Percentiles rank a stretch among this genome's conserved stretches.
These are phyloP conservation scores for Neoboletus subvelutipes DNA, from an alignment of 768 basidiomycete genomes.

Conservation along the genomic window DNA sequence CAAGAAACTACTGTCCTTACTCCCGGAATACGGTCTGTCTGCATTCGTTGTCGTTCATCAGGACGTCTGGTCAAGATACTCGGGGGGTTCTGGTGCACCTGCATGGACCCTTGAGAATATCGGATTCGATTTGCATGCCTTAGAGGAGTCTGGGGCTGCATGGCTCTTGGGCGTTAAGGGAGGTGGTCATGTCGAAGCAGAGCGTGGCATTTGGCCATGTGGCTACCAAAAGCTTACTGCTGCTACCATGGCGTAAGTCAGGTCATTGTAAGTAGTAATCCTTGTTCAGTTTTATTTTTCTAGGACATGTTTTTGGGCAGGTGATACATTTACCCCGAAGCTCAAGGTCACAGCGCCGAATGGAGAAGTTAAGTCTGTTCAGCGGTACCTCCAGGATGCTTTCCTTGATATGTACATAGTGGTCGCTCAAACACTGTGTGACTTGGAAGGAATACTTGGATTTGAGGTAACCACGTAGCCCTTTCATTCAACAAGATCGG, in stretches of 20 bases:
- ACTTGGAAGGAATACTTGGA: conserved; percentile 78
- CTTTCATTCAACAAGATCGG: neutral
- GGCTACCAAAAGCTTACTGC: conserved; percentile 94
- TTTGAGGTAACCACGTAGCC: conserved; percentile 64
- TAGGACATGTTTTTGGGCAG: conserved; percentile 93
- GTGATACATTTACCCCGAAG: conserved; percentile 82
- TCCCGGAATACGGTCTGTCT: conserved; percentile 70
- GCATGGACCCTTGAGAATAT: conserved; percentile 90
- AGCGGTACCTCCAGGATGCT: conserved; percentile 78
- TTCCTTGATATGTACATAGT: conserved; percentile 77
- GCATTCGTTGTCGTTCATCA: conserved; percentile 87
- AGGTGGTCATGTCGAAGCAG: conserved; percentile 71
- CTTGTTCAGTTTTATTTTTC: neutral
- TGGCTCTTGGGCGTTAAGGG: conserved; percentile 82
- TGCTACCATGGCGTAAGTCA: conserved; percentile 83
- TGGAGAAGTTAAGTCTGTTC: conserved; percentile 60
- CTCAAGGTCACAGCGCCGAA: conserved; percentile 49
- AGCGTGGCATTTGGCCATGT: conserved; percentile 88
- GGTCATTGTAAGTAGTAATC: neutral
- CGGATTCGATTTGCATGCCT: conserved; percentile 78
- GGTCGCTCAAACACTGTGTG: conserved; percentile 66
- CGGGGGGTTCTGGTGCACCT: conserved; percentile 94
- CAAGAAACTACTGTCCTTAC: conserved; percentile 59
- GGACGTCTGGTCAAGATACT: conserved; percentile 94
- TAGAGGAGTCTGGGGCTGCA: conserved; percentile 84